phyloP scores from a whole-genome alignment of 73 alveolate genomes.

The Paramecium bursaria region DNA sequence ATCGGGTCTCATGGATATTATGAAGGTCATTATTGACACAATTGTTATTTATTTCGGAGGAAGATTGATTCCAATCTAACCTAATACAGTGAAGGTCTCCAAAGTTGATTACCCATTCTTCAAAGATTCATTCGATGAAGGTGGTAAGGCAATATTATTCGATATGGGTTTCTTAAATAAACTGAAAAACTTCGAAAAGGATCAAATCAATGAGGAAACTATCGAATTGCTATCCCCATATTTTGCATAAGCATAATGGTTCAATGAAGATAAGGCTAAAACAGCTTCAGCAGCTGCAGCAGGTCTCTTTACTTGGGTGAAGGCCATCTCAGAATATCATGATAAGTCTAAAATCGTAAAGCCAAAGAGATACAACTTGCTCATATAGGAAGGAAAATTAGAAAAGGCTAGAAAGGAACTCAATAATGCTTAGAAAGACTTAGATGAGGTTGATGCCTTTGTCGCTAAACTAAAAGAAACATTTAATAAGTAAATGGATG shows the following conservation, averaged over 20 bases:
- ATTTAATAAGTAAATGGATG: constrained; percentile 93
- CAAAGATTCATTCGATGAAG: constrained; percentile 93
- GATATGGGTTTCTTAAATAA: constrained; percentile 86
- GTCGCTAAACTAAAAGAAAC: constrained; percentile 92
- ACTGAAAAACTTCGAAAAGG: constrained; percentile 93
- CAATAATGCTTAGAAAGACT: constrained; percentile 95
- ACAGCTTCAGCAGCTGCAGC: constrained; percentile 95
- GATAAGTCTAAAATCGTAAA: constrained; percentile 96
- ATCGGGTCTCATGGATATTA: constrained; percentile 73
- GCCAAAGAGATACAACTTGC: constrained; percentile 91
- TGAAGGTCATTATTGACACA: constrained; percentile 56
- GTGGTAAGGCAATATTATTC: constrained; percentile 82
- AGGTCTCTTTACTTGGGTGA: constrained; percentile 96
- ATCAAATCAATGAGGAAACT: constrained; percentile 98
- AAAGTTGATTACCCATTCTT: constrained; percentile 72
- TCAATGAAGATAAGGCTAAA: constrained; percentile 89
- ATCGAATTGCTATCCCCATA: constrained; percentile 98
- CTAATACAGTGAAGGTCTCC: constrained; percentile 1
- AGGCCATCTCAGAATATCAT: constrained; percentile 96
- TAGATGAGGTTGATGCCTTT: constrained; percentile 91
- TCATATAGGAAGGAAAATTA: constrained; percentile 84
- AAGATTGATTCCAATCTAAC: constrained; percentile 76
- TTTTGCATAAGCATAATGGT: constrained; percentile 75
- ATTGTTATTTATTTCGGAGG: constrained; percentile 55
- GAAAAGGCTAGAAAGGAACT: constrained; percentile 92